A percentile compares a stretch with the other conserved stretches of the same genome.
Evolutionary conservation across 352 stramenopile species (phyloP).

Genomic region (Hyaloperonospora arabidopsidis): DNA sequence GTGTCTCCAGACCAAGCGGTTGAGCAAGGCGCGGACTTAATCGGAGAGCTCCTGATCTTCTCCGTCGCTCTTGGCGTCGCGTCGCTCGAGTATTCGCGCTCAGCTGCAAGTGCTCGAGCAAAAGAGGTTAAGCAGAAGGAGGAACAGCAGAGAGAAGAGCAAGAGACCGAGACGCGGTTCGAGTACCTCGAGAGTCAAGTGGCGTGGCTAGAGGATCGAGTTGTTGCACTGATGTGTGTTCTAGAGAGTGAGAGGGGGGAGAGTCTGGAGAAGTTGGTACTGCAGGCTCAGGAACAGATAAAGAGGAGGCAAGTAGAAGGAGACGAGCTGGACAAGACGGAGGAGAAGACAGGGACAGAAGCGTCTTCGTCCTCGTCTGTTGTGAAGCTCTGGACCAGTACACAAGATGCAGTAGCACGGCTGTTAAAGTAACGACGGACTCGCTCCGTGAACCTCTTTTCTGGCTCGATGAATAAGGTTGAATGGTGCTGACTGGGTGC

Average conservation of each 20-base stretch:
- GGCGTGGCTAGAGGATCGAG: conserved; percentile 37
- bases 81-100: conserved; percentile 71
- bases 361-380: conserved; percentile 16
- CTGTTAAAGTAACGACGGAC: conserved; percentile 43
- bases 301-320: background rate
- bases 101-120: conserved; percentile 38
- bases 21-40: conserved; percentile 66
- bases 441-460: no score
- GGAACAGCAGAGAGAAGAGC: conserved; percentile 35
- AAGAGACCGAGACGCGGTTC: conserved; percentile 42
- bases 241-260: conserved; percentile 31
- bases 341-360: no score
- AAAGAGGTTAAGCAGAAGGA: conserved; percentile 58
- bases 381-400: conserved; percentile 17
- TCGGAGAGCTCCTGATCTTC: conserved; percentile 77
- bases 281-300: conserved; percentile 9
- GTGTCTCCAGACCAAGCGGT: conserved; percentile 62
- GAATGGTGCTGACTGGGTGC: no score
- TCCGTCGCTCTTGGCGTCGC: conserved; percentile 59
- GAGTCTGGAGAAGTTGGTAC: conserved; percentile 10
- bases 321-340: conserved; percentile 9
- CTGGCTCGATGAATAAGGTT: no score
- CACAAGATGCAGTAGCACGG: conserved; percentile 25
- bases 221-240: conserved; percentile 29
- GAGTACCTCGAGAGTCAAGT: conserved; percentile 41